Percentiles rank a stretch among this genome's conserved stretches.
Conservation (phyloP, 805 yeast species). For the Saturnispora hagleri region DNA sequence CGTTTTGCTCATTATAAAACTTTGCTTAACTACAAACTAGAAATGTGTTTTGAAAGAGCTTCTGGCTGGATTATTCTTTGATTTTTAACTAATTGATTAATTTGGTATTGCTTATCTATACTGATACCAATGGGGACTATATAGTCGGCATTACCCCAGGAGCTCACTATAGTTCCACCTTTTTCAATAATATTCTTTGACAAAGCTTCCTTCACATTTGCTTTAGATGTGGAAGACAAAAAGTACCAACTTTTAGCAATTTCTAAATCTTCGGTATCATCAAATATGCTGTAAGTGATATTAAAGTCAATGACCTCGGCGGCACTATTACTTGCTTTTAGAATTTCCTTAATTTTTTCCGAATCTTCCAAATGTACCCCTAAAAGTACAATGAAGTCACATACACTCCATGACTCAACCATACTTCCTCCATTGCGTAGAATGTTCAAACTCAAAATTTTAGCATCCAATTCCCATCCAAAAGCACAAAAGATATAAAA, state of each 20-base stretch:
- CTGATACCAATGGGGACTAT: background rate
- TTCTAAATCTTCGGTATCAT: background rate
- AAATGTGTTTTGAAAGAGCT: background rate
- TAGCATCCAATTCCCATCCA: slow-evolving; percentile 1
- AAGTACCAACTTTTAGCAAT: background rate
- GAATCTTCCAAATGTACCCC: background rate
- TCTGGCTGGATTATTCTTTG: background rate
- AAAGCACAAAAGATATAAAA: background rate
- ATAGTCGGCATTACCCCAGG: background rate
- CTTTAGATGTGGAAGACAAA: background rate
- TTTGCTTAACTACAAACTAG: background rate
- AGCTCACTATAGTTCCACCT: background rate
- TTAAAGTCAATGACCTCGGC: background rate
- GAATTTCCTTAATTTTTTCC: background rate
- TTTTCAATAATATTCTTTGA: background rate
- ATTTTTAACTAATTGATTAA: background rate
- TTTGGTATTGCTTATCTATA: background rate
- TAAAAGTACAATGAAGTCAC: background rate
- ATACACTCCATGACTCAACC: background rate
- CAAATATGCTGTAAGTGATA: background rate
- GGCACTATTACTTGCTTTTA: background rate
- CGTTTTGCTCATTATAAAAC: background rate
- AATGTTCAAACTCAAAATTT: background rate
- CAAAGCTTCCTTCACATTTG: background rate
- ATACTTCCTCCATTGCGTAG: slow-evolving; percentile 8